Percentiles rank a stretch among this genome's conserved stretches.
These are phyloP conservation scores for Penicillium macrosclerotiorum DNA, from an alignment of 495 filamentous ascomycete genomes.

Conservation along the genomic window DNA sequence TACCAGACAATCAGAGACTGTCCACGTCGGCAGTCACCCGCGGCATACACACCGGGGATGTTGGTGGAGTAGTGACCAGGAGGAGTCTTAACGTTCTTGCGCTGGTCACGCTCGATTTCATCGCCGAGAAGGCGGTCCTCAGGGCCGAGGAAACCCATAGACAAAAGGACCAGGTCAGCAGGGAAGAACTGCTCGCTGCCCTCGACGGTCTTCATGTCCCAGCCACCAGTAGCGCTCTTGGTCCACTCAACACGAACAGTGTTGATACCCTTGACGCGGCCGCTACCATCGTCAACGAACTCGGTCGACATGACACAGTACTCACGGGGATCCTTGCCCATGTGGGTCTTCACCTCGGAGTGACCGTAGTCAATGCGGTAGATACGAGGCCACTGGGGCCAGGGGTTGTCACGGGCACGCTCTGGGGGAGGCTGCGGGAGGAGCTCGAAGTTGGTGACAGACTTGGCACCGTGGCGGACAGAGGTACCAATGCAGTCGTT, in stretches of 20 bases:
- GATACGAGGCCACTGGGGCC: conserved; percentile 99
- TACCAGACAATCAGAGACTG: conserved; percentile 98
- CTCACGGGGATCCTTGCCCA: conserved; percentile 96
- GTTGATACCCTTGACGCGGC: conserved; percentile 95
- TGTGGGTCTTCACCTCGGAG: conserved; percentile 93
- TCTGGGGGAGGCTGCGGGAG: conserved; percentile 92
- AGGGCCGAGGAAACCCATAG: conserved; percentile 98
- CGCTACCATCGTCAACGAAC: conserved; percentile 88
- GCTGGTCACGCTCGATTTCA: conserved; percentile 83
- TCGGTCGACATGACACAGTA: conserved; percentile 99
- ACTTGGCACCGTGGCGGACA: conserved; percentile 95
- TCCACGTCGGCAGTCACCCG: conserved; percentile 93
- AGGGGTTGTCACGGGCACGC: conserved; percentile 95
- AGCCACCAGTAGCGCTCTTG: conserved; percentile 82
- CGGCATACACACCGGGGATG: conserved; percentile 86
- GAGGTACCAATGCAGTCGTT: conserved; percentile 99
- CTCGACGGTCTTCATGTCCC: conserved; percentile 99
- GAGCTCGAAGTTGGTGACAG: conserved; percentile 95
- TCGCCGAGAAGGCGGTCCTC: conserved; percentile 87
- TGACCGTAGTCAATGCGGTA: conserved; percentile 99
- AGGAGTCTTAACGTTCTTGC: conserved; percentile 97
- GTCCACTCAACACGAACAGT: conserved; percentile 97
- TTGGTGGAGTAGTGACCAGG: conserved; percentile 89
- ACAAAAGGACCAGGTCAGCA: conserved; percentile 91
- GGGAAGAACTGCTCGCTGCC: conserved; percentile 96